Percentiles rank a stretch among this genome's conserved stretches.
Conservation (phyloP, 78 protist species). For the Dictyostelium brefeldianum region DNA sequence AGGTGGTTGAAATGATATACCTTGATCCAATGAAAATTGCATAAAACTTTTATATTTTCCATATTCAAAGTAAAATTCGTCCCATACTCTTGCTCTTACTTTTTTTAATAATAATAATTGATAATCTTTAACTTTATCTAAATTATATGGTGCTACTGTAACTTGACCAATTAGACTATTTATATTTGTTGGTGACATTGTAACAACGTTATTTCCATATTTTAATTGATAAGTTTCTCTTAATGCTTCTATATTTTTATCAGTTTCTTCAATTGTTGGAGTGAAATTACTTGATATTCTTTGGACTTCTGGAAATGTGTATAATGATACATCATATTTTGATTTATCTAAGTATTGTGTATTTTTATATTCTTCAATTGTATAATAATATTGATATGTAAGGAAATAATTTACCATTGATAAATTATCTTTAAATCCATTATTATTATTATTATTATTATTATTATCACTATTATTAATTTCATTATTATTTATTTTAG, state of each 20-base stretch:
- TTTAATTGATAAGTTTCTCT: not conserved
- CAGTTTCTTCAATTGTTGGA: not conserved
- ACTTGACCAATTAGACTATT: too few relatives aligned
- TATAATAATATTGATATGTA: not conserved
- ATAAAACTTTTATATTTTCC: not conserved
- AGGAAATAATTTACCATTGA: constrained; percentile 3
- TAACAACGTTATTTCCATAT: too few relatives aligned
- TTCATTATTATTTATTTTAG: not conserved
- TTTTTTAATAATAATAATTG: not conserved
- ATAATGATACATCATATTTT: not conserved
- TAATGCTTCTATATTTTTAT: not conserved
- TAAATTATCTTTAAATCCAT: not conserved
- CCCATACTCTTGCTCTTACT: constrained; percentile 4
- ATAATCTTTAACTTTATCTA: not conserved
- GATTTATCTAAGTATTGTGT: not conserved
- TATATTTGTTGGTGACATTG: too few relatives aligned
- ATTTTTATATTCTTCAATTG: not conserved
- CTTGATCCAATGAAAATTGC: not conserved
- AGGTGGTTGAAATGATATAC: not conserved
- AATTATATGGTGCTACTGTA: too few relatives aligned
- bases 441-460: not conserved
- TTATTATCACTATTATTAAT: too few relatives aligned
- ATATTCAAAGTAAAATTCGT: not conserved
- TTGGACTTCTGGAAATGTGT: not conserved
- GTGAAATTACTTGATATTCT: not conserved